Evolutionary conservation across 2,329 filamentous ascomycete genomes (phyloP).

Genomic region (Aspergillus carbonarius): DNA sequence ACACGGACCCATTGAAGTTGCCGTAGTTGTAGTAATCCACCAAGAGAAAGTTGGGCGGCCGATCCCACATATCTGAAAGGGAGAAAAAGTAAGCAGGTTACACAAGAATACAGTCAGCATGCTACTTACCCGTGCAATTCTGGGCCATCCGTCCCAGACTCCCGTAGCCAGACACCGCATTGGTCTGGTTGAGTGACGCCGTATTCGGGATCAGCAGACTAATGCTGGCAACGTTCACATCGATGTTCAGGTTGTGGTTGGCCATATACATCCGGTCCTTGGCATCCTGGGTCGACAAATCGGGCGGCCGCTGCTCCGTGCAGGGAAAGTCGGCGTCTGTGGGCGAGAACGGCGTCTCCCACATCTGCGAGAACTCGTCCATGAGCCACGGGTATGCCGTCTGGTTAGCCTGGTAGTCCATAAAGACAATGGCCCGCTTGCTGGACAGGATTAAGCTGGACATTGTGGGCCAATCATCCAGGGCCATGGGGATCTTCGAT

Average conservation of each 20-base stretch:
- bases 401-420: constrained; percentile 84
- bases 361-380: constrained; percentile 84
- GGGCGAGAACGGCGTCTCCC: constrained; percentile 86
- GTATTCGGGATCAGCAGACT: constrained; percentile 70
- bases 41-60: constrained; percentile 73
- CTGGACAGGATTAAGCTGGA: constrained; percentile 69
- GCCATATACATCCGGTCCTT: constrained; percentile 71
- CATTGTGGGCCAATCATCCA: constrained; percentile 81
- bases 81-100: constrained; percentile 15
- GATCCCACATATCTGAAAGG: constrained; percentile 61
- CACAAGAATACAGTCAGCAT: background rate
- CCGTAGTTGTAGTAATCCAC: constrained; percentile 84
- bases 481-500: constrained; percentile 65
- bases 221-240: constrained; percentile 65
- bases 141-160: constrained; percentile 64
- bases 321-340: constrained; percentile 71
- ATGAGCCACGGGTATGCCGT: constrained; percentile 76
- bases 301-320: constrained; percentile 71
- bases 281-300: constrained; percentile 55
- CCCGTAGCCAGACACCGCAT: constrained; percentile 63
- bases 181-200: constrained; percentile 68
- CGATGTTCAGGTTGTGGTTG: constrained; percentile 88
- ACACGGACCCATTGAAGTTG: constrained; percentile 68
- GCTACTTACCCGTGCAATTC: constrained; percentile 57
- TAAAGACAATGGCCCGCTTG: constrained; percentile 74